These are phyloP conservation scores for Turnera subulata DNA, from an alignment of 345 rosid genomes.

Conservation along the genomic window DNA sequence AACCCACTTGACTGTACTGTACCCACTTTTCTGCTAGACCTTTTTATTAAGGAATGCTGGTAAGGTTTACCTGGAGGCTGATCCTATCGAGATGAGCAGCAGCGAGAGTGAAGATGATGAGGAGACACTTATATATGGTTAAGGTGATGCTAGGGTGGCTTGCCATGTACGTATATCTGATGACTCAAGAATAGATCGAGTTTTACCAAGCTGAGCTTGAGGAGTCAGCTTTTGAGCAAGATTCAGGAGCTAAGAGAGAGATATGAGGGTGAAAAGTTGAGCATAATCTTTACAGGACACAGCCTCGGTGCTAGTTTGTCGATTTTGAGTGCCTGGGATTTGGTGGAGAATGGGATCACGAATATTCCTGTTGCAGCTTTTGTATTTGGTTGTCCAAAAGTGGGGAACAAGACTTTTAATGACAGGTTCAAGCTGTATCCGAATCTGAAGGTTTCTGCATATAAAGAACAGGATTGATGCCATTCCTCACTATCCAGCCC, in stretches of 20 bases:
- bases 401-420: conserved; percentile 62
- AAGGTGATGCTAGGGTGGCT: conserved; percentile 87
- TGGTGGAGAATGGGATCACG: conserved; percentile 54
- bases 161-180: conserved; percentile 60
- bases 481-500: conserved; percentile 66
- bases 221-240: conserved; percentile 49
- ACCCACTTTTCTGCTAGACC: conserved; percentile 77
- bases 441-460: conserved; percentile 60
- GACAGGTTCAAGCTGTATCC: conserved; percentile 35
- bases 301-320: conserved; percentile 86
- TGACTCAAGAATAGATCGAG: conserved; percentile 54
- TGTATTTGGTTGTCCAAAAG: conserved; percentile 74
- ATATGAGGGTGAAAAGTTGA: conserved; percentile 53
- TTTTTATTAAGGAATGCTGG: conserved; percentile 35
- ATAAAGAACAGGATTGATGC: conserved; percentile 63
- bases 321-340: conserved; percentile 56
- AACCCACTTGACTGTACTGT: conserved; percentile 98
- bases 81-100: conserved; percentile 2
- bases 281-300: conserved; percentile 64
- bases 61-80: neutral
- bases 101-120: conserved; percentile 39
- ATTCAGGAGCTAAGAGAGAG: conserved; percentile 44
- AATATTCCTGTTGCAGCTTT: conserved; percentile 65
- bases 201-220: conserved; percentile 55
- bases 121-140: conserved; percentile 32